Evolutionary conservation across 306 rosid species (phyloP), one percentile per base, ranked within the genome.

Genomic region (Lathyrus sativus): DNA sequence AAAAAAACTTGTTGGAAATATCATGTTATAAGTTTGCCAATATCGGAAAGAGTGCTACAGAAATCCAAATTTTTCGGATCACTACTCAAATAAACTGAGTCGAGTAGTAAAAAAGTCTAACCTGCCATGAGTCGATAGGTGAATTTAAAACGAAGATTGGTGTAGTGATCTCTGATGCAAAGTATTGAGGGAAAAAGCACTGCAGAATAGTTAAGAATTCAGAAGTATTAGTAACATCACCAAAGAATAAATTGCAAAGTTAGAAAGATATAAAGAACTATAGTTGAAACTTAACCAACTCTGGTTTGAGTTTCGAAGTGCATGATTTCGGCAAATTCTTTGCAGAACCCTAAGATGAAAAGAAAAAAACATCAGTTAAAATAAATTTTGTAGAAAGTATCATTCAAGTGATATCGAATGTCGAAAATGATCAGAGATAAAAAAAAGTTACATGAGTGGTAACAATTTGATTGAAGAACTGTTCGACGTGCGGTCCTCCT

Each of bases 91-190:
- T n/a, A 45, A 31, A 76, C 56, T 31, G 3, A 29, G 51, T 22
- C 15, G 26, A 43, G 67, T 53, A 56, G 61, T 33, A 73, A 35
- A 70, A 69, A 35, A 70, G 62, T 76, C 86, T 76, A 53, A 93
- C 98, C 98, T 93, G 98, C 93, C 96, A 92, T 51, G 96, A 88
- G 83, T 92, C 98, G 43, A 89, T 89, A 62, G 96, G 96, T 28
- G 98, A 88, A 70, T 88, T 89, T 44, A 92, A 84, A 48, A 86
- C 72, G 79, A 92, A 92, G 67, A 89, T 72, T 24, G 93, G 96
- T 31, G 98, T 89, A 42, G 22, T 74, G 70, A 92, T 88, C 44
- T 81, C 79, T 58, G 84, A 79, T 33, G 43, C 88, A 67, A 83
- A 65, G 67, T 89, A 49, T 80, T 92, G 93, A 5, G 98, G 98